These are phyloP conservation scores for Geranium brycei DNA, from an alignment of 345 rosid species.

Conservation along the genomic window DNA sequence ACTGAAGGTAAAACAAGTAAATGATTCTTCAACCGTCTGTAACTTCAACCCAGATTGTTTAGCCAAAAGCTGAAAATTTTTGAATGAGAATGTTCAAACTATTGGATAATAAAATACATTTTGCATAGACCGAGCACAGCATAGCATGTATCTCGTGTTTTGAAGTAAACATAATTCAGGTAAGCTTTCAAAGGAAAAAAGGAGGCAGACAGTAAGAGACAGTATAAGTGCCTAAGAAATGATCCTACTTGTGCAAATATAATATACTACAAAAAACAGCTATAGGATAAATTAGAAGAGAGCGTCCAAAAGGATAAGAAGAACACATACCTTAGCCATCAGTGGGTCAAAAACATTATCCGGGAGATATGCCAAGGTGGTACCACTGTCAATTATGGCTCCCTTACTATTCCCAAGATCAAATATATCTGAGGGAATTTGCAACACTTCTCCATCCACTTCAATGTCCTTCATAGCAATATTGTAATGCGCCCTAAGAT, in stretches of 20 bases:
- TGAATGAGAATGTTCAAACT: too few relatives aligned
- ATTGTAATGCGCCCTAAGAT: constrained; percentile 76
- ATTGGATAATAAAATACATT: too few relatives aligned
- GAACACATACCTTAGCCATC: constrained; percentile 31
- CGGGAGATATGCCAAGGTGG: constrained; percentile 87
- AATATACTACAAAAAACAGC: neutral
- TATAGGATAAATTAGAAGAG: neutral
- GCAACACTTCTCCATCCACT: constrained; percentile 42
- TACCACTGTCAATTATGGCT: constrained; percentile 85
- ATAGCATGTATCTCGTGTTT: too few relatives aligned
- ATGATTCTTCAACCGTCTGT: constrained; percentile 45
- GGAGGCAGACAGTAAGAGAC: too few relatives aligned
- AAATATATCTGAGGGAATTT: constrained; percentile 44
- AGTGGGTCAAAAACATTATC: constrained; percentile 33
- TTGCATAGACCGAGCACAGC: too few relatives aligned
- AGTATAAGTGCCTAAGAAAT: too few relatives aligned
- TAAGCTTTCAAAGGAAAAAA: too few relatives aligned
- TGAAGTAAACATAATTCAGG: too few relatives aligned
- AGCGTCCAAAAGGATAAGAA: neutral
- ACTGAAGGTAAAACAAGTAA: constrained; percentile 46
- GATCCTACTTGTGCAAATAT: too few relatives aligned
- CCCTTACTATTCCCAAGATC: constrained; percentile 31
- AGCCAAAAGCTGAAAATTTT: constrained; percentile 31
- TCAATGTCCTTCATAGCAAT: constrained; percentile 54
- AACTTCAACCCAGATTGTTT: constrained; percentile 38